Percentiles rank a stretch among this genome's conserved stretches.
These are phyloP conservation scores for Biscutella auriculata DNA, from an alignment of 441 rosid genomes.

Conservation along the genomic window DNA sequence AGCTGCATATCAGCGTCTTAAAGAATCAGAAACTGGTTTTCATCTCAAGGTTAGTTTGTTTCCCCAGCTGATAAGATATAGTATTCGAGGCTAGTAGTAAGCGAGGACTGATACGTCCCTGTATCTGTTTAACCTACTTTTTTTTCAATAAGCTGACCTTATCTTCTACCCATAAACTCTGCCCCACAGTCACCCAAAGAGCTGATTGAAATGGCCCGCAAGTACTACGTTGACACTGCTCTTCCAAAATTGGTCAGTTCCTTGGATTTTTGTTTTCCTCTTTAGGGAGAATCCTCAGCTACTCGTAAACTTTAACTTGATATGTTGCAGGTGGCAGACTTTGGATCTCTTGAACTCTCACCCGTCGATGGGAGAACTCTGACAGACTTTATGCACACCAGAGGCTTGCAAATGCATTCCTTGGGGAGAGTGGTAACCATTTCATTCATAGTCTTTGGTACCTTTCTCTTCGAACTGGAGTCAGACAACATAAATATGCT, in stretches of 20 bases:
- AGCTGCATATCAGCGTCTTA: slow-evolving; percentile 56
- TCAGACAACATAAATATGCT: neutral
- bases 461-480: slow-evolving; percentile 2
- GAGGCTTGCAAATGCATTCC: slow-evolving; percentile 73
- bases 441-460: slow-evolving; percentile 13
- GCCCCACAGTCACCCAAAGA: slow-evolving; percentile 46
- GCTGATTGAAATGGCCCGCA: slow-evolving; percentile 65
- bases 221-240: slow-evolving; percentile 64
- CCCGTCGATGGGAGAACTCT: slow-evolving; percentile 80
- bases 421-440: slow-evolving; percentile 60
- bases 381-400: slow-evolving; percentile 80
- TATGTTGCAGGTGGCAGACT: slow-evolving; percentile 60
- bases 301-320: slow-evolving; percentile 11
- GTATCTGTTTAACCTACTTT: neutral
- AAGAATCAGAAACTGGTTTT: slow-evolving; percentile 74
- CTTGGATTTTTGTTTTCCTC: slow-evolving; percentile 9
- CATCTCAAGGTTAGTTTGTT: slow-evolving; percentile 58
- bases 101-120: slow-evolving; percentile 5
- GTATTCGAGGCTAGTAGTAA: neutral
- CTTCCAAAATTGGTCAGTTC: slow-evolving; percentile 68
- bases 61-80: slow-evolving; percentile 10
- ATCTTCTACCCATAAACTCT: slow-evolving; percentile 6
- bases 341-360: slow-evolving; percentile 81
- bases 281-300: slow-evolving; percentile 16
- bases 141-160: slow-evolving; percentile 24